Evolutionary conservation across 2,329 filamentous ascomycete genomes (phyloP).

Genomic region (Diaporthe capsici): DNA sequence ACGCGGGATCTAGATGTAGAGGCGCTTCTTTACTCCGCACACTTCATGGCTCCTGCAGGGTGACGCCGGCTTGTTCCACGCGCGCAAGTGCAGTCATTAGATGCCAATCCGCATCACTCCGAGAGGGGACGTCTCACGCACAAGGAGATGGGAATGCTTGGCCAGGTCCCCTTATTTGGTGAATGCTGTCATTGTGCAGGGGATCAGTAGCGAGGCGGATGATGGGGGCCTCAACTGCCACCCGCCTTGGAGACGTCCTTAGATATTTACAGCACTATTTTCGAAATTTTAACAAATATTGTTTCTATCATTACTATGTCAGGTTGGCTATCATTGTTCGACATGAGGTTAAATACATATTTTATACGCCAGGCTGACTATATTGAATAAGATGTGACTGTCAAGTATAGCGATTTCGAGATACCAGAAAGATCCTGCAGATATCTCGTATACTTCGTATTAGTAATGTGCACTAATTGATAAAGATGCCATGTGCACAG

Average conservation of each 20-base stretch:
- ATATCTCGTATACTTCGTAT: no score
- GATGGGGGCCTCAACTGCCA: neutral
- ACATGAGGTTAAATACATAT: no score
- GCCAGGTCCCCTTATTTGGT: neutral
- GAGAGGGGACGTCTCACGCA: constrained; percentile 1
- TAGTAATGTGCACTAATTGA: no score
- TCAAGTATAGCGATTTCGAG: no score
- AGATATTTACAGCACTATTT: neutral
- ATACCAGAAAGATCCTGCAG: no score
- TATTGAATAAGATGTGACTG: no score
- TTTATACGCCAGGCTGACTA: no score
- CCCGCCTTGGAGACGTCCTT: neutral
- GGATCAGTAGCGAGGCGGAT: neutral
- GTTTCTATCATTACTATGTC: no score
- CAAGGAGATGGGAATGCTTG: neutral
- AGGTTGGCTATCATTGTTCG: no score
- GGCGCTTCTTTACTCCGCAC: constrained; percentile 6
- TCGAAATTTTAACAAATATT: no score
- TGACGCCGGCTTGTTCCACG: neutral
- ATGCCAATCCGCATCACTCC: neutral
- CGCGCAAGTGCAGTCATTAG: constrained; percentile 1
- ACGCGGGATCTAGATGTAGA: no score
- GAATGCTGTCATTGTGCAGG: constrained; percentile 7
- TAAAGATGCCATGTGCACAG: no score
- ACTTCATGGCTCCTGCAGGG: neutral